Evolutionary conservation across 768 basidiomycete genomes (phyloP), one percentile per base, ranked within the genome.

Genomic region (Tylopilus sp.): DNA sequence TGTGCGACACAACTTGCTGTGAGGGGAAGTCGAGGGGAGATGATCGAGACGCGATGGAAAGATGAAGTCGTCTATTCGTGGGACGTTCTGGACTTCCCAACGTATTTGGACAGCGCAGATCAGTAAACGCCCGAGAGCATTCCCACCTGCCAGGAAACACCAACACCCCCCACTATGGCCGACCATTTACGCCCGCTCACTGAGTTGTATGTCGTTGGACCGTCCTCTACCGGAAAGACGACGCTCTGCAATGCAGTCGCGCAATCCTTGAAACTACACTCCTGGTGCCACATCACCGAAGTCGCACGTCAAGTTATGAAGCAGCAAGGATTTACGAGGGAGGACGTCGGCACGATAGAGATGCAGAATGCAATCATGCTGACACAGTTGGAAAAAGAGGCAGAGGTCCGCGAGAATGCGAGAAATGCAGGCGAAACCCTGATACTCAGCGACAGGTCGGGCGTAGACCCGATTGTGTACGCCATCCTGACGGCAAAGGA

Each of bases 151-250:
- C 33, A 46, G 36, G 28, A 25, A 36, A 43, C 26, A 36, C 40
- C 35, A 28, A 33, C 30, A 47, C 39, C 44, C 48, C 20, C 40
- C 31, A 41, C 41, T 42, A 65, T 66, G 64, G 20, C 50, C 36
- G 54, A 61, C 33, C 31, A 43, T 10, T 51, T 42, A 35, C 18
- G 38, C n/a, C 50, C 44, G 21, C 53, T 57, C 50, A 59, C 54
- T 28, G 65, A 66, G 41, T n/a, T 65, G 28, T 81, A 76, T 53
- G 62, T 83, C 39, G 65, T 82, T 42, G 81, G 80, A 6, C 80
- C 80, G 25, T 77, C 80, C 65, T 84, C 83, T 15, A 81, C 80
- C 12, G 85, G 85, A n/a, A 88, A 87, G 65, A 83, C 85, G 22
- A 86, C 84, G 0, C 73, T 86, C 3, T 85, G 81, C 62, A 64